Base-by-base conservation (phyloP, 129 eudicot genomes). In the Rutidosis leptorrhynchoides region DNA sequence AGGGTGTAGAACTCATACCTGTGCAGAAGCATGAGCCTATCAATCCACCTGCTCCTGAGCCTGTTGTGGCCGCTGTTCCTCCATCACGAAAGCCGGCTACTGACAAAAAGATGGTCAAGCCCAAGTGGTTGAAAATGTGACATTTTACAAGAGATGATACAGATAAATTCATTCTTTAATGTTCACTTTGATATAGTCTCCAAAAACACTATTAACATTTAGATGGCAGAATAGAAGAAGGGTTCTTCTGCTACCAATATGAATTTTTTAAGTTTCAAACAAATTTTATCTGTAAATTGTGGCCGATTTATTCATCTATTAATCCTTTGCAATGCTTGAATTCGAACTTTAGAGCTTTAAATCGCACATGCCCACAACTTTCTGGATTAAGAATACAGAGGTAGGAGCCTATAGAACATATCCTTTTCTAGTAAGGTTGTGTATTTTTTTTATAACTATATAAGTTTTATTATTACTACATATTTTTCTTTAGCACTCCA, bases 51-150 rank as follows among this genome's bases (percentile, higher is more conserved):
- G 55, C 76, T 21, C 30, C 80, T 2, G 90, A 71, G 12, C 70
- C 94, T 20, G 80, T 35, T 48, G 70, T 27, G 57, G 53, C 71
- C 3, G 70, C 52, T 53, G 79, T 78, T 29, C 62, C 82, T 58
- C 27, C 73, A 10, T 49, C 67, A 17, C 85, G 23, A 61, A 85
- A 78, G 80, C 80, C 87, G 8, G 67, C 82, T 21, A 58, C 58
- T 3, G 90, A 85, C 16, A 89, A 85, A 85, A 85, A n/a, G n/a
- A n/a, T n/a, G n/a, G n/a, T n/a, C n/a, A n/a, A n/a, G n/a, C n/a
- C n/a, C n/a, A n/a, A n/a, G 78, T 89, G 94, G 93, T 77, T 89
- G 83, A 89, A 83, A 81, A 74, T 89, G 89, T 89, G 82, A 85
- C 61, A 62, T n/a, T 49, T 33, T 11, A 59, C 19, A 29, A 37